Conservation (phyloP, 2,329 filamentous ascomycete species). For the Apiospora rasikravindrae region DNA sequence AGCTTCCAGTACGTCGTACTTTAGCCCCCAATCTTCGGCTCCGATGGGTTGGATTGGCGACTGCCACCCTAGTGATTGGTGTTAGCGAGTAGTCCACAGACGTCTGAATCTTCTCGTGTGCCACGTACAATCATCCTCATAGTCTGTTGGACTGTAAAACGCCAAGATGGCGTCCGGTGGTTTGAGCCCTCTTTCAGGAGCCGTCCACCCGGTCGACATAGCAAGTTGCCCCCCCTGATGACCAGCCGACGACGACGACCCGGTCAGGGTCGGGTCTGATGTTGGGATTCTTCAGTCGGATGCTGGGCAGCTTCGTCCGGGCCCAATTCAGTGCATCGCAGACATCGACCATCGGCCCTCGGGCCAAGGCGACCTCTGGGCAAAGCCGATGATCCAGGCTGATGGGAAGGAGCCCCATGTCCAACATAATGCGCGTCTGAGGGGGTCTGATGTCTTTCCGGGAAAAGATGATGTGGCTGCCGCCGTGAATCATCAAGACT, state of each 20-base stretch:
- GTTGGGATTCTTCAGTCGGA: slow-evolving; percentile 25
- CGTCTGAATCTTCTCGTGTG: no score
- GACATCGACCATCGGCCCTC: slow-evolving; percentile 53
- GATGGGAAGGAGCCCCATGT: slow-evolving; percentile 50
- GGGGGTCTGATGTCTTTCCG: slow-evolving; percentile 42
- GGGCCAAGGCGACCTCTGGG: slow-evolving; percentile 49
- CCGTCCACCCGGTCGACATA: slow-evolving; percentile 48
- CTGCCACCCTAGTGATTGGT: slow-evolving; percentile 6
- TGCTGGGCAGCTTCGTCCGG: slow-evolving; percentile 36
- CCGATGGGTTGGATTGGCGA: slow-evolving; percentile 27
- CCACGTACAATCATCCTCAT: slow-evolving; percentile 26
- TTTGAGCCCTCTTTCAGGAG: slow-evolving; percentile 32
- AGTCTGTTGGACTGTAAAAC: slow-evolving; percentile 48
- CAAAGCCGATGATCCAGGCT: slow-evolving; percentile 57
- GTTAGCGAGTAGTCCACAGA: not conserved
- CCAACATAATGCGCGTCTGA: slow-evolving; percentile 45
- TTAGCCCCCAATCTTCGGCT: slow-evolving; percentile 23
- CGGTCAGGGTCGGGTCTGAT: slow-evolving; percentile 32
- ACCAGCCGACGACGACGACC: slow-evolving; percentile 54
- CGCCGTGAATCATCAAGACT: slow-evolving; percentile 54
- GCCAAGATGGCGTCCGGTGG: slow-evolving; percentile 49
- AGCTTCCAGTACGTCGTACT: slow-evolving; percentile 37
- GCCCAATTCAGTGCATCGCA: slow-evolving; percentile 50
- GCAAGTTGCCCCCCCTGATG: slow-evolving; percentile 55
- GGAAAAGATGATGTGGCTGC: slow-evolving; percentile 46